A percentile compares a stretch with the other conserved stretches of the same genome.
Evolutionary conservation across 2,329 filamentous ascomycete species (phyloP).

Genomic region (Trichophyton mentagrophytes): DNA sequence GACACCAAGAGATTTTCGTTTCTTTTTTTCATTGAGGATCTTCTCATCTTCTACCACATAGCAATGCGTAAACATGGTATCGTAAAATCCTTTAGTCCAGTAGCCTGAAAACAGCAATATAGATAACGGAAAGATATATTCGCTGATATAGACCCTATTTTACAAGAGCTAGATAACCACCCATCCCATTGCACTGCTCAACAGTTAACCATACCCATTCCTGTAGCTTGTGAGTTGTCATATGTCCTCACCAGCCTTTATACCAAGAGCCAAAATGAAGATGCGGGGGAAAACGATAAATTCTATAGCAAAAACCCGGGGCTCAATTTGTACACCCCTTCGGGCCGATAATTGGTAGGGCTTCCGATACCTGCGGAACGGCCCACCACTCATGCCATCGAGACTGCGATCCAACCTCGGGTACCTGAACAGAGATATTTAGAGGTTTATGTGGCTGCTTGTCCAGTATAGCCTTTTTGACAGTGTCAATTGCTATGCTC

Average conservation of each 20-base stretch:
- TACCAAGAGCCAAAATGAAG: background rate
- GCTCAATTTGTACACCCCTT: background rate
- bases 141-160: too few species aligned
- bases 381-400: conserved; percentile 36
- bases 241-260: background rate
- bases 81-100: too few species aligned
- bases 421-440: conserved; percentile 26
- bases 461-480: conserved; percentile 44
- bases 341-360: conserved; percentile 5
- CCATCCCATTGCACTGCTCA: background rate
- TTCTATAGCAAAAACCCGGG: background rate
- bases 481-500: conserved; percentile 48
- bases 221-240: background rate
- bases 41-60: too few species aligned
- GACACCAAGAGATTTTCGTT: too few species aligned
- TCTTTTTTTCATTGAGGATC: background rate
- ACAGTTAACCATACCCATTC: background rate
- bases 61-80: too few species aligned
- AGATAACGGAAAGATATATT: too few species aligned
- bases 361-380: conserved; percentile 28
- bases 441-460: conserved; percentile 9
- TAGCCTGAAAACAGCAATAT: too few species aligned
- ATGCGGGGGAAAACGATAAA: background rate
- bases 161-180: background rate
- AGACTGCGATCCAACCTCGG: conserved; percentile 27